Base-by-base conservation (phyloP, 2,329 filamentous ascomycete genomes). In the Teratosphaeria nubilosa region DNA sequence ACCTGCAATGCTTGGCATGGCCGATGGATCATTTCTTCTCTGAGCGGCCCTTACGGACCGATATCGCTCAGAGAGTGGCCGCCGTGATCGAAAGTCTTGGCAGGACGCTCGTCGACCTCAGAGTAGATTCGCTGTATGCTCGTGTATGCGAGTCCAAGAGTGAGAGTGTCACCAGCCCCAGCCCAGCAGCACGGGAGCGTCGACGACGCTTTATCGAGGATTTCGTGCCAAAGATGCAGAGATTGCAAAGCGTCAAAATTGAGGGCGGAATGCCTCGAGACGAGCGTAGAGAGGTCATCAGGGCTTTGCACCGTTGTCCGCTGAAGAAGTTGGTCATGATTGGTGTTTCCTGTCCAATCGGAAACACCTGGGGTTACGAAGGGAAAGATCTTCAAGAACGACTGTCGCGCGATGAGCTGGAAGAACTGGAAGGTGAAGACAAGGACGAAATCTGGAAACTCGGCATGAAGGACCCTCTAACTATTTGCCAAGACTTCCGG, bases 201-300 rank as follows among this genome's bases (percentile, higher is more conserved):
- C 63, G 70, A n/a, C 62, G 67, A 22, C 60, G 61, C 1, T 73
- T 78, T 67, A 76, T 79, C 45, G 66, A 67, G 27, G 70, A 74
- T 5, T 78, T 79, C 55, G 75, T 72, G 1, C 64, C 73, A 1
- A 66, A 69, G 32, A 74, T 78, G 75, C 70, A 63, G 1, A 73
- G 66, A n/a, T 55, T 78, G 3, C 65, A 75, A 57, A 70, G 68
- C 48, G 69, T 79, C 64, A 79, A 79, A 58, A 66, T 79, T 22
- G 76, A 78, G 66, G 76, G 76, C 20, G 75, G 75, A 13, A 72
- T 78, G 50, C 75, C 76, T 0, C 69, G 75, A 10, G 76, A 78
- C 60, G 77, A 78, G 60, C 75, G 76, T 56, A 71, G 76, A 27
- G 77, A 79, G 58, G 69, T 73, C 13, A 56, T 78, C 3, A 72